Conservation (phyloP, 2,329 filamentous ascomycete genomes). For the Emmonsiellopsis sp. region DNA sequence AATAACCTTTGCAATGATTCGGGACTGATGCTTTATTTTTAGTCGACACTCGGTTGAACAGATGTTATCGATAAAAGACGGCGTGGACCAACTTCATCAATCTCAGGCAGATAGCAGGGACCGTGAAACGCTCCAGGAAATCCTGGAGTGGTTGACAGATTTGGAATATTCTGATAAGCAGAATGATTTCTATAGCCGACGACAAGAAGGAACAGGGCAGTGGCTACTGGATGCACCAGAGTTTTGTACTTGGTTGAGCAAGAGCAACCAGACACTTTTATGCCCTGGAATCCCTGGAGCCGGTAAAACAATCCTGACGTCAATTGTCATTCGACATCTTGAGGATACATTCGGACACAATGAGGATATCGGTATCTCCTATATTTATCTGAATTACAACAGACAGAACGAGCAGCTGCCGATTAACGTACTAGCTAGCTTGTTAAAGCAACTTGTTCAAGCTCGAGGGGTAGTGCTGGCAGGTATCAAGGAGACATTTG, state of each 20-base stretch:
- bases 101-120: too few relatives aligned
- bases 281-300: constrained; percentile 10
- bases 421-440: not conserved
- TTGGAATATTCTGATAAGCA: constrained; percentile 4
- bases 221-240: constrained; percentile 16
- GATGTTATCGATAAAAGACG: too few relatives aligned
- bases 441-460: constrained; percentile 9
- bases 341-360: not conserved
- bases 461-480: not conserved
- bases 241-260: constrained; percentile 8
- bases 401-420: not conserved
- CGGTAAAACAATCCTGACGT: constrained; percentile 11
- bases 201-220: constrained; percentile 12
- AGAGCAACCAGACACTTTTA: not conserved
- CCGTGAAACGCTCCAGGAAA: too few relatives aligned
- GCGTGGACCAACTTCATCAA: too few relatives aligned
- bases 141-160: too few relatives aligned
- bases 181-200: constrained; percentile 8
- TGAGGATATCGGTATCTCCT: constrained; percentile 3
- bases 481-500: constrained; percentile 4
- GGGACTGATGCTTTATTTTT: too few relatives aligned
- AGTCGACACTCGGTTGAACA: too few relatives aligned
- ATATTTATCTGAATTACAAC: constrained; percentile 1
- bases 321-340: constrained; percentile 10
- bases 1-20: too few relatives aligned